A percentile compares a stretch with the other conserved stretches of the same genome.
phyloP scores from a whole-genome alignment of 106 monocot genomes.

The Alisma plantagoaquatica region DNA sequence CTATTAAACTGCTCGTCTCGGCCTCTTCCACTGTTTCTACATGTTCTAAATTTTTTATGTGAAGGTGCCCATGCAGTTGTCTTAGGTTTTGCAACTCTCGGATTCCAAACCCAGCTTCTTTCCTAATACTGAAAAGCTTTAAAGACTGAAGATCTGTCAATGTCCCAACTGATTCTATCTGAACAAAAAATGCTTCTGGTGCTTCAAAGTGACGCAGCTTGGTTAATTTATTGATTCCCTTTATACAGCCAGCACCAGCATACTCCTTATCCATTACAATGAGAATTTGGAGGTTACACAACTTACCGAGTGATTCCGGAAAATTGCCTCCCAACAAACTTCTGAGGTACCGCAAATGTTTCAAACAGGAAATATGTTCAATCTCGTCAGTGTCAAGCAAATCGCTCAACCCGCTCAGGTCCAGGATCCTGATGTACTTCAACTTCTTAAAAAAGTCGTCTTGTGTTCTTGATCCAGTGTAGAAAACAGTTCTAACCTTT shows the following conservation, averaged over 20 bases:
- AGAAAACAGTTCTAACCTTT: conserved; percentile 7
- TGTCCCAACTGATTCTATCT: conserved; percentile 18
- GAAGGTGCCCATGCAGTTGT: conserved; percentile 22
- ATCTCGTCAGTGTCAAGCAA: conserved; percentile 3
- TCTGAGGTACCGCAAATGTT: conserved; percentile 16
- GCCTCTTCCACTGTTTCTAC: conserved; percentile 18
- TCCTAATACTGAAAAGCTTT: conserved; percentile 15
- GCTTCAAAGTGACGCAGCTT: conserved; percentile 17
- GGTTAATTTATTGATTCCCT: conserved; percentile 1
- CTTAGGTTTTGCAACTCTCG: conserved; percentile 22
- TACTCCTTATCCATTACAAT: neutral
- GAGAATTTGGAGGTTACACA: conserved; percentile 27
- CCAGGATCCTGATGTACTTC: conserved; percentile 23
- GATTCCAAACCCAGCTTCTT: conserved; percentile 12
- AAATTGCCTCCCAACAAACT: conserved; percentile 3
- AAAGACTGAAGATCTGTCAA: conserved; percentile 28
- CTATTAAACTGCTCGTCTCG: conserved; percentile 1
- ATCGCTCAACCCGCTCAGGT: conserved; percentile 10
- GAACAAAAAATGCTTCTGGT: neutral
- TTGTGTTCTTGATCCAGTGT: too few relatives aligned
- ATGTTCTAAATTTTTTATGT: conserved; percentile 18
- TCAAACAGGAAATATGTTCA: conserved; percentile 19
- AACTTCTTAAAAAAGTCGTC: conserved; percentile 7
- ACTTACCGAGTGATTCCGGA: conserved; percentile 7
- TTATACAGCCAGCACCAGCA: neutral